Percentiles rank a stretch among this genome's conserved stretches.
phyloP scores from a whole-genome alignment of 768 basidiomycete species.

The Megacollybia marginata region DNA sequence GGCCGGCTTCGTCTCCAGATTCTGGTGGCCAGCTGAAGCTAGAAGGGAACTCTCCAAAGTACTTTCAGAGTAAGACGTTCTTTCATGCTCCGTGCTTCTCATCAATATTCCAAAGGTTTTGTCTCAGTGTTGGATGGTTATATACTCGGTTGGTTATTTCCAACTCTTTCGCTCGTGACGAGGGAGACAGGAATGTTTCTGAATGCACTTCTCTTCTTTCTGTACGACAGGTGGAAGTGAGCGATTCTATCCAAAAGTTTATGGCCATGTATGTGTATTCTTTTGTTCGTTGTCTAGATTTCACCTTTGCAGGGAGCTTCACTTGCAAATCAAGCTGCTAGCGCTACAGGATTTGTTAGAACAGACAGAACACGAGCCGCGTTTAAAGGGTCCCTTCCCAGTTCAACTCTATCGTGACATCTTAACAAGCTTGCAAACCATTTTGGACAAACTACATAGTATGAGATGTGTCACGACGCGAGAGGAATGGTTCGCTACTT shows the following conservation, averaged over 20 bases:
- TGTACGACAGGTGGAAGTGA: background rate
- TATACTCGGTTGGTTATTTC: slow-evolving; percentile 88
- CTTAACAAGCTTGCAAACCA: slow-evolving; percentile 75
- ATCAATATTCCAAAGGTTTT: slow-evolving; percentile 50
- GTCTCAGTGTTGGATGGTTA: slow-evolving; percentile 88
- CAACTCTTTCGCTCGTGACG: slow-evolving; percentile 66
- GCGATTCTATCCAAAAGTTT: slow-evolving; percentile 29
- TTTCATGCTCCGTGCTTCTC: background rate
- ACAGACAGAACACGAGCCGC: slow-evolving; percentile 89
- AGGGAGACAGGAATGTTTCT: slow-evolving; percentile 9
- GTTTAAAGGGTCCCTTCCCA: slow-evolving; percentile 94
- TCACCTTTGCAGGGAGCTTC: slow-evolving; percentile 67
- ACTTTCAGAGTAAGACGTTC: slow-evolving; percentile 66
- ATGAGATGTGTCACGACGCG: slow-evolving; percentile 95
- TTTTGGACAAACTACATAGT: slow-evolving; percentile 84
- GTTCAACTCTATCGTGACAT: slow-evolving; percentile 77
- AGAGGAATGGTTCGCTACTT: slow-evolving; percentile 72
- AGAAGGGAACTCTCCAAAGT: slow-evolving; percentile 78
- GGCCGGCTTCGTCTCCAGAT: slow-evolving; percentile 81
- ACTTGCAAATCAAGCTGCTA: slow-evolving; percentile 86
- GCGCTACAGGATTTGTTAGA: slow-evolving; percentile 78
- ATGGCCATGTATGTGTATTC: slow-evolving; percentile 72
- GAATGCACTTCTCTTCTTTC: background rate
- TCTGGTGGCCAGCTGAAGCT: slow-evolving; percentile 97
- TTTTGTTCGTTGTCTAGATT: background rate